Evolutionary conservation across 2,329 filamentous ascomycete species (phyloP).

Genomic region (Periconia digitata): DNA sequence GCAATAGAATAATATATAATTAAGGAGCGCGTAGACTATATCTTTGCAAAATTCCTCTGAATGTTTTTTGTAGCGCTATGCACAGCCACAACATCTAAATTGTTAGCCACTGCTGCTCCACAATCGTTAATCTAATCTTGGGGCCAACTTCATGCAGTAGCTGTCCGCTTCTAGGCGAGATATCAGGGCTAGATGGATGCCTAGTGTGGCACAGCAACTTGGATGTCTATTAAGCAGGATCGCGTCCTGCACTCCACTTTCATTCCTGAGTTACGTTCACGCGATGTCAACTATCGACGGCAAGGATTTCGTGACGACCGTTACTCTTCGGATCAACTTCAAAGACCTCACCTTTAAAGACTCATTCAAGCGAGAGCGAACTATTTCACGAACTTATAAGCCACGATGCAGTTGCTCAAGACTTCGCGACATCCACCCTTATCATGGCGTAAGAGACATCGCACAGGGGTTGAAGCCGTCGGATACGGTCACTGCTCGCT

Average conservation of each 20-base stretch:
- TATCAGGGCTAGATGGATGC: conserved; percentile 2
- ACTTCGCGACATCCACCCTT: conserved; percentile 5
- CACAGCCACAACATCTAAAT: neutral
- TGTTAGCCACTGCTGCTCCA: neutral
- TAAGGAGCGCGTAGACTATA: too few species aligned
- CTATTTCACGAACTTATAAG: conserved; percentile 7
- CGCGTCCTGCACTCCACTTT: conserved; percentile 4
- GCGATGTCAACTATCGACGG: conserved; percentile 6
- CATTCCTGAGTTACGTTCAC: conserved; percentile 7
- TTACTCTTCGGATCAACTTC: conserved; percentile 8
- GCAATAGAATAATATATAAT: too few species aligned
- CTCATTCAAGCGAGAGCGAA: conserved; percentile 7
- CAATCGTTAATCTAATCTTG: conserved; percentile 1
- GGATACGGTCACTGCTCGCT: conserved; percentile 7
- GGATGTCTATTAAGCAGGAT: conserved; percentile 7
- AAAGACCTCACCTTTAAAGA: conserved; percentile 8
- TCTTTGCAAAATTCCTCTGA: too few species aligned
- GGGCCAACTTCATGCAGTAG: conserved; percentile 1
- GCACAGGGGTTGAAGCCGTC: conserved; percentile 6
- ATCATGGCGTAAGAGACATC: conserved; percentile 6
- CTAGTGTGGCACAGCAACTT: conserved; percentile 8
- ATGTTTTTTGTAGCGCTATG: too few species aligned
- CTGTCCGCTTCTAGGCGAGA: neutral
- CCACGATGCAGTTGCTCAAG: conserved; percentile 8
- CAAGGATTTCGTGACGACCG: conserved; percentile 7